Percentiles rank a stretch among this genome's conserved stretches.
Evolutionary conservation across 371 early-diverging fungal genomes (phyloP).

Genomic region (Mucor irregularis): DNA sequence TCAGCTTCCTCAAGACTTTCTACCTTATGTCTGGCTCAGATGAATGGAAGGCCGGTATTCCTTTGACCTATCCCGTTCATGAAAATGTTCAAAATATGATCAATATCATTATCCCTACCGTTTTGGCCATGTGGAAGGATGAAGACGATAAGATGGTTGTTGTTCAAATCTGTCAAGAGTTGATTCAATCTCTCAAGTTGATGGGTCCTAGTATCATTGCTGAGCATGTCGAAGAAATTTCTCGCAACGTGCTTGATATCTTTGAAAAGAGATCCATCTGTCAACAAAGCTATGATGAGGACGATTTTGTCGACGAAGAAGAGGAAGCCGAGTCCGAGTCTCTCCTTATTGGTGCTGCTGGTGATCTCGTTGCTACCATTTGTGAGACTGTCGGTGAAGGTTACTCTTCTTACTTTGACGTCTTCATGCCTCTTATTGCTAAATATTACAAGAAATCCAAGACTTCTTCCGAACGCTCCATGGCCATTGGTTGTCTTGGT

Average conservation of each 20-base stretch:
- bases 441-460: slow-evolving; percentile 80
- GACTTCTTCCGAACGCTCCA: slow-evolving; percentile 78
- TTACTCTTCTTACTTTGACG: slow-evolving; percentile 72
- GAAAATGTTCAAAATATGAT: slow-evolving; percentile 75
- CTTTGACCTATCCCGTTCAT: slow-evolving; percentile 67
- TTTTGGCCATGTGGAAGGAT: slow-evolving; percentile 72
- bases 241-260: slow-evolving; percentile 62
- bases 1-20: slow-evolving; percentile 78
- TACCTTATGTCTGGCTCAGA: slow-evolving; percentile 63
- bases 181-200: slow-evolving; percentile 65
- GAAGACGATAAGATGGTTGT: slow-evolving; percentile 87
- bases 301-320: slow-evolving; percentile 74
- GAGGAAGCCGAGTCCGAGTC: slow-evolving; percentile 87
- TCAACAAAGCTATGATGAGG: slow-evolving; percentile 79
- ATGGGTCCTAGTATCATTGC: slow-evolving; percentile 82
- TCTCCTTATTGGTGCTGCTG: slow-evolving; percentile 75
- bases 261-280: slow-evolving; percentile 82
- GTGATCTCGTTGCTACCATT: slow-evolving; percentile 81
- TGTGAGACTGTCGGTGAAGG: slow-evolving; percentile 72
- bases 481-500: slow-evolving; percentile 88
- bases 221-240: slow-evolving; percentile 65
- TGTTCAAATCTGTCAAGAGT: slow-evolving; percentile 71
- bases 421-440: slow-evolving; percentile 79
- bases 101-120: slow-evolving; percentile 65
- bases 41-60: slow-evolving; percentile 76